A percentile compares a stretch with the other conserved stretches of the same genome.
Evolutionary conservation across 2,329 filamentous ascomycete species (phyloP).

Genomic region (Zymoseptoria pseudotritici): DNA sequence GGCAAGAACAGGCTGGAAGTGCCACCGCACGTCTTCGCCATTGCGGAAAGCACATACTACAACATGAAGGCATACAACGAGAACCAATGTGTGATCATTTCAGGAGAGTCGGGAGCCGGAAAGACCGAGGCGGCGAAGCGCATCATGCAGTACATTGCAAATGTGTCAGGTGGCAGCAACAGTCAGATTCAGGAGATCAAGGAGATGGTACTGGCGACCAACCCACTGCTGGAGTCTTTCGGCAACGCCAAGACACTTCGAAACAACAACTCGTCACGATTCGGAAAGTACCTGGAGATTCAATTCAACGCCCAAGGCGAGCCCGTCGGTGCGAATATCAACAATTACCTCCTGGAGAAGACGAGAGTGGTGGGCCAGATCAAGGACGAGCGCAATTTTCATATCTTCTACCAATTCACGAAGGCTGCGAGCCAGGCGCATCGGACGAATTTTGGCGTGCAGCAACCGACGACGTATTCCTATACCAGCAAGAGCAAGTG

Average conservation of each 20-base stretch:
- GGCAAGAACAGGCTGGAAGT: conserved; percentile 93
- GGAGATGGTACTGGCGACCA: conserved; percentile 98
- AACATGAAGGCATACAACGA: conserved; percentile 99
- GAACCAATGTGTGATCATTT: conserved; percentile 99
- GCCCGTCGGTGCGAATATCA: conserved; percentile 93
- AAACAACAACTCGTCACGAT: conserved; percentile 98
- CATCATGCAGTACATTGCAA: conserved; percentile 99
- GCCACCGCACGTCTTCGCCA: conserved; percentile 85
- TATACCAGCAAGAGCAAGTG: conserved; percentile 95
- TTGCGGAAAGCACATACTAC: conserved; percentile 94
- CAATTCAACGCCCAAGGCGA: conserved; percentile 90
- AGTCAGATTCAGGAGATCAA: conserved; percentile 93
- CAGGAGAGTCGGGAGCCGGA: conserved; percentile 92
- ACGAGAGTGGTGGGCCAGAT: conserved; percentile 93
- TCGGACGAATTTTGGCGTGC: conserved; percentile 79
- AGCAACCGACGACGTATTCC: conserved; percentile 83
- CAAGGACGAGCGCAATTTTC: conserved; percentile 90
- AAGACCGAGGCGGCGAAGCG: conserved; percentile 98
- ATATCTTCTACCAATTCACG: conserved; percentile 99
- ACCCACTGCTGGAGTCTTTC: conserved; percentile 92
- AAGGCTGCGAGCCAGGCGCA: conserved; percentile 88
- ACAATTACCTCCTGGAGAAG: conserved; percentile 96
- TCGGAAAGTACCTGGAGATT: conserved; percentile 96
- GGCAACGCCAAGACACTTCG: conserved; percentile 96
- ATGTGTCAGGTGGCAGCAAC: conserved; percentile 76